A percentile compares a stretch with the other conserved stretches of the same genome.
Conservation (phyloP, 345 rosid species). For the Salix purpurea region DNA sequence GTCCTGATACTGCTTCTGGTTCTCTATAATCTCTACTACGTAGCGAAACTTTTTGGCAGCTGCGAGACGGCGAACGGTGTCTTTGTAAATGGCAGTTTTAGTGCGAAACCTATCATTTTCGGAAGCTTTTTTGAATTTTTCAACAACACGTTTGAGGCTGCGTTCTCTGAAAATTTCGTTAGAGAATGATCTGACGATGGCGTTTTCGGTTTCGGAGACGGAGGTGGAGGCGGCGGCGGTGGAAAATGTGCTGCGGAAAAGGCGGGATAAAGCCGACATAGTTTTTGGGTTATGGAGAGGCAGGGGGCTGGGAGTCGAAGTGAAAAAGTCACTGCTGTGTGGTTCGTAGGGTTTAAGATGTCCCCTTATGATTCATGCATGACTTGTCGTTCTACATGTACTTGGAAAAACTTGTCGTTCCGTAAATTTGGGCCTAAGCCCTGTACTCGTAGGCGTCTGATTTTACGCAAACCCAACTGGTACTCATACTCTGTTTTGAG, state of each 20-base stretch:
- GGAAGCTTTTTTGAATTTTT: slow-evolving; percentile 55
- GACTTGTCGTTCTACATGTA: too few relatives aligned
- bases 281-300: too few relatives aligned
- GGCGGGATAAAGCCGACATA: too few relatives aligned
- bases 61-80: slow-evolving; percentile 61
- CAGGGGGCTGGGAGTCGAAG: too few relatives aligned
- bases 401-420: too few relatives aligned
- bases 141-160: slow-evolving; percentile 49
- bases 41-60: slow-evolving; percentile 36
- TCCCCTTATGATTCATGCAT: too few relatives aligned
- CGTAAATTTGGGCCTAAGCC: too few relatives aligned
- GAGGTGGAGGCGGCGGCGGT: not conserved
- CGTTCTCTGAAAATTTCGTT: slow-evolving; percentile 43
- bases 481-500: too few relatives aligned
- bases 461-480: too few relatives aligned
- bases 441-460: too few relatives aligned
- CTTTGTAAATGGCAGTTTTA: slow-evolving; percentile 37
- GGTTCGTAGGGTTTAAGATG: too few relatives aligned
- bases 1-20: slow-evolving; percentile 59
- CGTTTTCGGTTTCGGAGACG: not conserved
- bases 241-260: not conserved
- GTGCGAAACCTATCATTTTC: slow-evolving; percentile 49
- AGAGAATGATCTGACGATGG: slow-evolving; percentile 18
- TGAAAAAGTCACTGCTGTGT: too few relatives aligned
- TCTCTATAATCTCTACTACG: slow-evolving; percentile 61